A percentile compares a stretch with the other conserved stretches of the same genome.
Evolutionary conservation across 768 basidiomycete genomes (phyloP).

Genomic region (Agrocybe pediades): DNA sequence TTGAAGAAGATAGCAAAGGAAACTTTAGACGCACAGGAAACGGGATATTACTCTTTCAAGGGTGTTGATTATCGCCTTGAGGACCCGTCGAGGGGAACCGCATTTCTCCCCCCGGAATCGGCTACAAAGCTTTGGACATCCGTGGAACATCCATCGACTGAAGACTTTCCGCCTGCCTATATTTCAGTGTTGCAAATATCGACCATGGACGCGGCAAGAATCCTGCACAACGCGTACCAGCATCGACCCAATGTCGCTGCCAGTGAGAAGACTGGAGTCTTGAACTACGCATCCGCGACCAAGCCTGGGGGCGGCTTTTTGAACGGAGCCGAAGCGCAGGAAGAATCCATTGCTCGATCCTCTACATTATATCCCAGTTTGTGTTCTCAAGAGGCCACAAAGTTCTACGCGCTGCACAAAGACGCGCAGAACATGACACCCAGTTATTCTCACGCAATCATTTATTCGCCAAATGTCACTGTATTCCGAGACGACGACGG

Average conservation of each 20-base stretch:
- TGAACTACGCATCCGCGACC: constrained; percentile 79
- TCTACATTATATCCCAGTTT: constrained; percentile 72
- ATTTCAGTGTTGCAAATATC: constrained; percentile 61
- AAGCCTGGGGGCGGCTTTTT: constrained; percentile 79
- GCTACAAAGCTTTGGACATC: constrained; percentile 48
- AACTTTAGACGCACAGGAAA: constrained; percentile 50
- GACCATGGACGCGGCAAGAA: constrained; percentile 61
- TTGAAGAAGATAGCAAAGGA: constrained; percentile 49
- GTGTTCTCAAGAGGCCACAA: constrained; percentile 49
- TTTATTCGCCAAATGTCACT: constrained; percentile 66
- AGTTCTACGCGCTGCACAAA: constrained; percentile 66
- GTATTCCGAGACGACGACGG: constrained; percentile 69
- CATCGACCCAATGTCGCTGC: constrained; percentile 15
- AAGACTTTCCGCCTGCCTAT: constrained; percentile 22
- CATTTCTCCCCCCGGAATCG: constrained; percentile 54
- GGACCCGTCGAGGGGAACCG: constrained; percentile 41
- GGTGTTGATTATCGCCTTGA: constrained; percentile 31
- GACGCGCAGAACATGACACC: constrained; percentile 42
- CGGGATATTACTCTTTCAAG: constrained; percentile 39
- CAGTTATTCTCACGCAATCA: constrained; percentile 79
- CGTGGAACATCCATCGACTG: constrained; percentile 11
- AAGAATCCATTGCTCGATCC: constrained; percentile 78
- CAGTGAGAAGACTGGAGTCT: constrained; percentile 50
- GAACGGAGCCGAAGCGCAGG: constrained; percentile 74
- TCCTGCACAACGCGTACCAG: constrained; percentile 25